These are phyloP conservation scores for Beverwykella pulmonaria DNA, from an alignment of 495 filamentous ascomycete species.

Conservation along the genomic window DNA sequence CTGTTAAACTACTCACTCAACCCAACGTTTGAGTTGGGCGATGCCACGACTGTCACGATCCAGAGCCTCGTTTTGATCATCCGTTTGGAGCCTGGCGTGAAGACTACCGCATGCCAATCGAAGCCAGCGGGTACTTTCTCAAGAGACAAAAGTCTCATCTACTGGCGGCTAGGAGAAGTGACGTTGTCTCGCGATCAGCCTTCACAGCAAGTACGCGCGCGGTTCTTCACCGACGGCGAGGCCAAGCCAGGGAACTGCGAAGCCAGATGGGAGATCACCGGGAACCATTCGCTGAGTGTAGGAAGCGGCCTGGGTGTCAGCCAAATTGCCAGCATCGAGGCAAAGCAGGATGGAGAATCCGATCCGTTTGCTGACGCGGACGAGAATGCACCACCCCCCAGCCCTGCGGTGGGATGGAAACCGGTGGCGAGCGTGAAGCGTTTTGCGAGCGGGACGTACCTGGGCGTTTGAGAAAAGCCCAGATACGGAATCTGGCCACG, in stretches of 20 bases:
- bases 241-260: slow-evolving; percentile 77
- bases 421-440: slow-evolving; percentile 72
- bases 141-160: slow-evolving; percentile 82
- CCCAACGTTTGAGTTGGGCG: slow-evolving; percentile 58
- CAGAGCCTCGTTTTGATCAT: slow-evolving; percentile 82
- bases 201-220: slow-evolving; percentile 72
- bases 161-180: slow-evolving; percentile 86
- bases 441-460: slow-evolving; percentile 64
- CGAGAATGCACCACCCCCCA: slow-evolving; percentile 46
- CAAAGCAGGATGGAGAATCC: slow-evolving; percentile 47
- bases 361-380: slow-evolving; percentile 73
- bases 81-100: slow-evolving; percentile 67
- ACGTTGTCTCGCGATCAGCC: slow-evolving; percentile 57
- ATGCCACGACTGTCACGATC: slow-evolving; percentile 59
- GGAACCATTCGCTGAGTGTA: slow-evolving; percentile 52
- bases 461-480: slow-evolving; percentile 17
- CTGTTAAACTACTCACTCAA: slow-evolving; percentile 88
- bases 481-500: too few species aligned
- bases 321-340: slow-evolving; percentile 54
- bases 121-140: slow-evolving; percentile 79
- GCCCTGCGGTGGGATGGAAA: slow-evolving; percentile 62
- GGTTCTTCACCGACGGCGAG: slow-evolving; percentile 76
- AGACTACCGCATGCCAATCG: slow-evolving; percentile 63
- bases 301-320: slow-evolving; percentile 63
- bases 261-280: slow-evolving; percentile 75